Evolutionary conservation across 768 basidiomycete species (phyloP).

Genomic region (Mycena leptocephala): DNA sequence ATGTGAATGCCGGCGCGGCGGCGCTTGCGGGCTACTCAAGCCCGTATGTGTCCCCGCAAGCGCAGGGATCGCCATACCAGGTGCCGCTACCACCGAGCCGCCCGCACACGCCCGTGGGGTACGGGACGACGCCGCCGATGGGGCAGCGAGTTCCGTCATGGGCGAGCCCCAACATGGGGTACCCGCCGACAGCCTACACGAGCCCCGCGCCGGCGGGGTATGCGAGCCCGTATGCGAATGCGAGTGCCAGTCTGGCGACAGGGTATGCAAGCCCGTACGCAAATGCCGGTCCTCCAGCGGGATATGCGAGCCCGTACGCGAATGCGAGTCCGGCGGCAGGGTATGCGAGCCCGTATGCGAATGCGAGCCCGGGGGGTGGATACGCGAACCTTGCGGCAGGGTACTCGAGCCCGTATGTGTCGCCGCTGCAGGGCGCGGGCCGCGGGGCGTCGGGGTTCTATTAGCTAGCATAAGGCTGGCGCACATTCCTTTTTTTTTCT

Average conservation of each 20-base stretch:
- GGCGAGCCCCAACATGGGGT: conserved; percentile 3
- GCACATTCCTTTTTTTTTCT: background rate
- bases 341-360: background rate
- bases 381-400: conserved; percentile 9
- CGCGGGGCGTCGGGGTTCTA: background rate
- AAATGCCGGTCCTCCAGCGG: background rate
- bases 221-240: background rate
- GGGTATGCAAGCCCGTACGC: background rate
- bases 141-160: background rate
- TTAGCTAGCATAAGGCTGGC: conserved; percentile 15
- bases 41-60: conserved; percentile 15
- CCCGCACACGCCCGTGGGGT: conserved; percentile 19
- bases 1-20: background rate
- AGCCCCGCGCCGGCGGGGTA: conserved; percentile 12
- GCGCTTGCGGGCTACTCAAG: background rate
- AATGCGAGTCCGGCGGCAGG: background rate
- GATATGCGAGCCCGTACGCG: background rate
- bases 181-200: conserved; percentile 8
- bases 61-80: conserved; percentile 23
- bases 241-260: background rate
- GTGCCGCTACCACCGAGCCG: conserved; percentile 11
- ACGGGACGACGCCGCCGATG: conserved; percentile 11
- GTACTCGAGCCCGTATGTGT: conserved; percentile 27
- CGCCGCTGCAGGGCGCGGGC: background rate
- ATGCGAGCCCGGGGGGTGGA: background rate